A percentile compares a stretch with the other conserved stretches of the same genome.
Evolutionary conservation across 2,329 filamentous ascomycete genomes (phyloP).

Genomic region (Teratosphaeriaceae sp.): DNA sequence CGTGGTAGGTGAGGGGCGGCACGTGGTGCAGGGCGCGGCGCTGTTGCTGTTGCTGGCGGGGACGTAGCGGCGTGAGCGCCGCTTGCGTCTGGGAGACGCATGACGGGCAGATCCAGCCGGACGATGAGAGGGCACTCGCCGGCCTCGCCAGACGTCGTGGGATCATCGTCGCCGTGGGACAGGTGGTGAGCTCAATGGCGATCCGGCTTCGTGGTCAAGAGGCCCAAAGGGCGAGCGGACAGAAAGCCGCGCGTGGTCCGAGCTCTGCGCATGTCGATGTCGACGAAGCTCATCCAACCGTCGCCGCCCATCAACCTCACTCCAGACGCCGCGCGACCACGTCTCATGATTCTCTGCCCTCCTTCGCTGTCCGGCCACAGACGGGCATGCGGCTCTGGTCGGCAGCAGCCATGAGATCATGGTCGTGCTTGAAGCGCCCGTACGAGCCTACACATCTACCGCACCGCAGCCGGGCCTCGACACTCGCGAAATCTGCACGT

Average conservation of each 20-base stretch:
- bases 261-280: too few species aligned
- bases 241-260: too few species aligned
- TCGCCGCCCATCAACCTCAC: conserved; percentile 3
- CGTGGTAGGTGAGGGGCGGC: conserved; percentile 42
- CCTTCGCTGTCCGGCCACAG: not conserved
- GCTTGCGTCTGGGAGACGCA: conserved; percentile 19
- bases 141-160: conserved; percentile 24
- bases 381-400: conserved; percentile 11
- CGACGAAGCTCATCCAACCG: conserved; percentile 14
- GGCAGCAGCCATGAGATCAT: conserved; percentile 12
- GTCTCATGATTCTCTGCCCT: conserved; percentile 12
- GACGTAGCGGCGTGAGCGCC: conserved; percentile 13
- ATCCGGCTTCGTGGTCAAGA: too few species aligned
- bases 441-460: not conserved
- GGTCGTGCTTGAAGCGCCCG: not conserved
- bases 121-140: conserved; percentile 15
- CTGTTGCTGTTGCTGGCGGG: conserved; percentile 13
- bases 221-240: too few species aligned
- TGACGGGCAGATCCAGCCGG: conserved; percentile 24
- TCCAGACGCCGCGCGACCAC: conserved; percentile 13
- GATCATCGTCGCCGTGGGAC: conserved; percentile 20
- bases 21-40: conserved; percentile 33
- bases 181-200: not conserved
- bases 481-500: not conserved
- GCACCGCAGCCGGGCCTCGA: too few species aligned